Evolutionary conservation across 225 moss, liverwort and hornwort genomes (phyloP).

Genomic region (Polytrichum commune): DNA sequence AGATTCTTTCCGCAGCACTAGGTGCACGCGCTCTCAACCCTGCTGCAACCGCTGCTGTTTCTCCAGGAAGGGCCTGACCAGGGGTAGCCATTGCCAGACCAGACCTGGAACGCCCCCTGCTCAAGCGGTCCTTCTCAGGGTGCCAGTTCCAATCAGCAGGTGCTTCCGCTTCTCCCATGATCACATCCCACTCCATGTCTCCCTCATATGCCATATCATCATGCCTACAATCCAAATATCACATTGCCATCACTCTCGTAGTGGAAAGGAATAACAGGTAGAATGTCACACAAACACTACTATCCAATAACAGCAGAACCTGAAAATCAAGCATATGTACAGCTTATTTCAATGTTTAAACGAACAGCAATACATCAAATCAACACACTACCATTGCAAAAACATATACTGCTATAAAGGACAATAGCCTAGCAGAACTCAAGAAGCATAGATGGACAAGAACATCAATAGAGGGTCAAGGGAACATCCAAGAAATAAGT

Average conservation of each 20-base stretch:
- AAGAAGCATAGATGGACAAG: no score
- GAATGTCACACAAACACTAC: no score
- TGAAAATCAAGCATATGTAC: no score
- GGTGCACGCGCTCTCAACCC: slow-evolving; percentile 58
- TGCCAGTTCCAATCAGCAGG: slow-evolving; percentile 56
- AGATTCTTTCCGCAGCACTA: slow-evolving; percentile 57
- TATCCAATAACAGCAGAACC: no score
- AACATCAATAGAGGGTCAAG: no score
- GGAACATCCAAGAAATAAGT: no score
- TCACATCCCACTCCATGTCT: slow-evolving; percentile 70
- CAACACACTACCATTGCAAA: no score
- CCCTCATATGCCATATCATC: slow-evolving; percentile 81
- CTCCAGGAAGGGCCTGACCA: slow-evolving; percentile 47
- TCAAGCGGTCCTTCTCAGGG: slow-evolving; percentile 53
- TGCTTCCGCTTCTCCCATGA: slow-evolving; percentile 52
- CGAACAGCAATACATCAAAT: no score
- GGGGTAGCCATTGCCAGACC: slow-evolving; percentile 29
- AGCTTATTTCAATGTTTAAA: no score
- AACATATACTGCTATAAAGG: no score
- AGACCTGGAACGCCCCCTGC: slow-evolving; percentile 49
- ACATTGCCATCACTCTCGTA: not conserved
- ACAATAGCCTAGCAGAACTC: no score
- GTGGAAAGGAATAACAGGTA: no score
- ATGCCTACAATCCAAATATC: slow-evolving; percentile 28
- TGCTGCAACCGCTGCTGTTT: slow-evolving; percentile 68